Conservation (phyloP, 306 rosid species). For the Ziziphus jujuba region DNA sequence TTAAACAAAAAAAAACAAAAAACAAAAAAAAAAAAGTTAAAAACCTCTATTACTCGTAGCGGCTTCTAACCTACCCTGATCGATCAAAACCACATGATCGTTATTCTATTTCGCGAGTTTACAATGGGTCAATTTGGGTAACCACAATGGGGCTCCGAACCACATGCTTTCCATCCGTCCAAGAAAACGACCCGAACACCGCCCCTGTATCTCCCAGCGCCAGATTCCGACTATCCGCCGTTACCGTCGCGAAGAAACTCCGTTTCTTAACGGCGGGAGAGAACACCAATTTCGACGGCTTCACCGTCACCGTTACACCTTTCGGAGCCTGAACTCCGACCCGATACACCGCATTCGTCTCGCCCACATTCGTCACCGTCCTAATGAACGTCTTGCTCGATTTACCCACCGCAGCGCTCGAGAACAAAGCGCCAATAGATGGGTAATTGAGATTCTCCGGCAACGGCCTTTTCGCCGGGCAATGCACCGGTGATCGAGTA, state of each 20-base stretch:
- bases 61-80: constrained; percentile 3
- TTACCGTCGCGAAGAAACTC: constrained; percentile 58
- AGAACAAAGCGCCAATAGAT: constrained; percentile 56
- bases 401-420: constrained; percentile 35
- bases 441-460: constrained; percentile 87
- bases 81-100: constrained; percentile 49
- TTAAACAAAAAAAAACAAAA: neutral
- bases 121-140: constrained; percentile 64
- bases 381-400: constrained; percentile 53
- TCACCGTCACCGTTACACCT: constrained; percentile 68
- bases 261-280: constrained; percentile 52
- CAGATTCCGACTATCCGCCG: constrained; percentile 47
- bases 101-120: constrained; percentile 13
- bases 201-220: constrained; percentile 65
- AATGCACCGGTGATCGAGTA: constrained; percentile 44
- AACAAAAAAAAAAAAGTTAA: neutral
- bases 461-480: constrained; percentile 51
- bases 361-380: constrained; percentile 73
- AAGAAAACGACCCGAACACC: constrained; percentile 69
- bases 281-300: constrained; percentile 65
- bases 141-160: constrained; percentile 90
- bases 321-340: constrained; percentile 51
- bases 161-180: constrained; percentile 80
- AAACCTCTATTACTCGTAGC: constrained; percentile 3
- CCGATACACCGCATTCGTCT: constrained; percentile 45